phyloP scores from a whole-genome alignment of 176 grass and related monocot species.

The Cocos nucifera region DNA sequence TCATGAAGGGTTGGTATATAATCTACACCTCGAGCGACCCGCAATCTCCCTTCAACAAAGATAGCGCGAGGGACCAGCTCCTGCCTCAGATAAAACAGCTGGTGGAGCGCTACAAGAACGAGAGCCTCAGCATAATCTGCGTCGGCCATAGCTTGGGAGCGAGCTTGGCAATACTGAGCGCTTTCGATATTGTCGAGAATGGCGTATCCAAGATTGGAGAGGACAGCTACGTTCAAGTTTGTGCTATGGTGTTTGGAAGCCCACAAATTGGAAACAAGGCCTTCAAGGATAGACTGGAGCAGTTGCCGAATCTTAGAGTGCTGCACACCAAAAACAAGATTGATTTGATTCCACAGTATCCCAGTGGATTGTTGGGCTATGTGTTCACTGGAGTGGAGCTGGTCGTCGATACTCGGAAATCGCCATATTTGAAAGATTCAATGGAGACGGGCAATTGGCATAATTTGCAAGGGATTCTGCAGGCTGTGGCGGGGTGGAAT shows the following conservation, averaged over 20 bases:
- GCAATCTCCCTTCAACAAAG: slow-evolving; percentile 44
- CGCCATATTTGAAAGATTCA: slow-evolving; percentile 52
- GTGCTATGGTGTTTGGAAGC: slow-evolving; percentile 70
- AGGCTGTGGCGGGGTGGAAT: slow-evolving; percentile 60
- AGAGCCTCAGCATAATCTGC: slow-evolving; percentile 68
- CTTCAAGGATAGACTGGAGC: slow-evolving; percentile 54
- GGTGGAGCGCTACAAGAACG: slow-evolving; percentile 36
- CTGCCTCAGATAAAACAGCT: slow-evolving; percentile 45
- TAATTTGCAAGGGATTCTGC: slow-evolving; percentile 87
- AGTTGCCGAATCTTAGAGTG: slow-evolving; percentile 42
- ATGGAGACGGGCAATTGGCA: slow-evolving; percentile 62
- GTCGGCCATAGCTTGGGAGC: slow-evolving; percentile 80
- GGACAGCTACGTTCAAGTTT: slow-evolving; percentile 37
- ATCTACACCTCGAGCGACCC: slow-evolving; percentile 66
- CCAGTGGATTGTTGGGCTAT: slow-evolving; percentile 51
- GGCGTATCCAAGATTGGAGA: slow-evolving; percentile 34
- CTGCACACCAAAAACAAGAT: slow-evolving; percentile 65
- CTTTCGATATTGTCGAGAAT: slow-evolving; percentile 70
- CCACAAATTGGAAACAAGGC: slow-evolving; percentile 79
- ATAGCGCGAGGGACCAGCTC: slow-evolving; percentile 64
- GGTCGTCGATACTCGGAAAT: slow-evolving; percentile 47
- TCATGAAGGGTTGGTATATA: slow-evolving; percentile 83
- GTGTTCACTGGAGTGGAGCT: slow-evolving; percentile 40
- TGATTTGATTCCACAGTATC: slow-evolving; percentile 70
- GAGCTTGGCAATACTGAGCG: slow-evolving; percentile 53